phyloP scores from a whole-genome alignment of 306 rosid species.

The Lupinus albus region DNA sequence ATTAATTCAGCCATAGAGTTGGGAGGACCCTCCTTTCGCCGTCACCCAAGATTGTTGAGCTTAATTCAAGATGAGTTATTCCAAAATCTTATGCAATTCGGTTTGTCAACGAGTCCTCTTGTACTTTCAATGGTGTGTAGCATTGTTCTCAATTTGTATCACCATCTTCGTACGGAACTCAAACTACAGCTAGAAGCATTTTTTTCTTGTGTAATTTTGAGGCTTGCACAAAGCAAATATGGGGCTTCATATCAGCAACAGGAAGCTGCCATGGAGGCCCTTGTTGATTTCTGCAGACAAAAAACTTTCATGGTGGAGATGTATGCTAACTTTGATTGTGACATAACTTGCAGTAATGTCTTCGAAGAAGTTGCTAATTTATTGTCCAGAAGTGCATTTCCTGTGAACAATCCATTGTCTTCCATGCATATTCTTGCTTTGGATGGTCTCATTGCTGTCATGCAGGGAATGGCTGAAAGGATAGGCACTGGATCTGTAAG shows the following conservation, averaged over 20 bases:
- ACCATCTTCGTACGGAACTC: slow-evolving; percentile 69
- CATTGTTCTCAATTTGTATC: slow-evolving; percentile 71
- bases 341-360: slow-evolving; percentile 76
- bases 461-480: slow-evolving; percentile 89
- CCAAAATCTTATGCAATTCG: slow-evolving; percentile 72
- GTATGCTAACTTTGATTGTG: slow-evolving; percentile 79
- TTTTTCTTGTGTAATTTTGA: slow-evolving; percentile 74
- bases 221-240: slow-evolving; percentile 77
- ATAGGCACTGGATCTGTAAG: slow-evolving; percentile 54
- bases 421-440: slow-evolving; percentile 75
- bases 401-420: slow-evolving; percentile 73
- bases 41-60: slow-evolving; percentile 65
- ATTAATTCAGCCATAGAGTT: slow-evolving; percentile 83
- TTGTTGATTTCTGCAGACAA: slow-evolving; percentile 87
- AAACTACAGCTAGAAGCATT: slow-evolving; percentile 77
- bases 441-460: slow-evolving; percentile 83
- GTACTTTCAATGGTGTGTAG: slow-evolving; percentile 79
- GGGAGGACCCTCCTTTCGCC: slow-evolving; percentile 71
- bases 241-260: slow-evolving; percentile 81
- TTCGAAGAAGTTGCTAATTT: slow-evolving; percentile 77
- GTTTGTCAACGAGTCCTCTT: slow-evolving; percentile 72
- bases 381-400: slow-evolving; percentile 76
- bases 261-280: slow-evolving; percentile 83
- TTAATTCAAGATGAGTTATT: slow-evolving; percentile 77
- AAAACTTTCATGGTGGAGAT: slow-evolving; percentile 69